Evolutionary conservation across 495 filamentous ascomycete genomes (phyloP).

Genomic region (Xylaria castorea): DNA sequence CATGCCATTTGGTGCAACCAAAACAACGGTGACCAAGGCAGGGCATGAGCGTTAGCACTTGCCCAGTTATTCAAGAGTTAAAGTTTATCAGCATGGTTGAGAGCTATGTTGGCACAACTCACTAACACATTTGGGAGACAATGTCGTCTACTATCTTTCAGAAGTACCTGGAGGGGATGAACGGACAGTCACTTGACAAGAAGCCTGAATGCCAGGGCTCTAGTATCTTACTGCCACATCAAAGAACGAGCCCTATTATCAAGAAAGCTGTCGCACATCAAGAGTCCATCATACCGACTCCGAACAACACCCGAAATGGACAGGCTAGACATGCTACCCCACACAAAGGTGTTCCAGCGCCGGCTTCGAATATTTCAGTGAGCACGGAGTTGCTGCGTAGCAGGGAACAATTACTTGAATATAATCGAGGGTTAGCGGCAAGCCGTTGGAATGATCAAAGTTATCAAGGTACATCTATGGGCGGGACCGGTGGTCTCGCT

Average conservation of each 20-base stretch:
- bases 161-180: conserved; percentile 10
- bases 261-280: not conserved
- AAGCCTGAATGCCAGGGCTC: not conserved
- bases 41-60: not conserved
- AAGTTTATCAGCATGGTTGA: not conserved
- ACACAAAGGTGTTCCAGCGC: not conserved
- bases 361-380: not conserved
- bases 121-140: not conserved
- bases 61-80: not conserved
- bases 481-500: not conserved
- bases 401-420: not conserved
- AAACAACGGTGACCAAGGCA: not conserved
- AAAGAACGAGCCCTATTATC: not conserved
- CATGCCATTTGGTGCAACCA: not conserved
- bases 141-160: conserved; percentile 10
- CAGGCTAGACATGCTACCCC: not conserved
- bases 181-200: conserved; percentile 11
- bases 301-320: not conserved
- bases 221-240: conserved; percentile 3
- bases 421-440: not conserved
- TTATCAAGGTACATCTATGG: not conserved
- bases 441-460: not conserved
- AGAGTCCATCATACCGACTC: not conserved
- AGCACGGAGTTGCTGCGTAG: not conserved
- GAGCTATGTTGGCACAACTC: not conserved